Evolutionary conservation across 352 stramenopile species (phyloP), one percentile per base, ranked within the genome.

Genomic region (Globisporangium perplexum): DNA sequence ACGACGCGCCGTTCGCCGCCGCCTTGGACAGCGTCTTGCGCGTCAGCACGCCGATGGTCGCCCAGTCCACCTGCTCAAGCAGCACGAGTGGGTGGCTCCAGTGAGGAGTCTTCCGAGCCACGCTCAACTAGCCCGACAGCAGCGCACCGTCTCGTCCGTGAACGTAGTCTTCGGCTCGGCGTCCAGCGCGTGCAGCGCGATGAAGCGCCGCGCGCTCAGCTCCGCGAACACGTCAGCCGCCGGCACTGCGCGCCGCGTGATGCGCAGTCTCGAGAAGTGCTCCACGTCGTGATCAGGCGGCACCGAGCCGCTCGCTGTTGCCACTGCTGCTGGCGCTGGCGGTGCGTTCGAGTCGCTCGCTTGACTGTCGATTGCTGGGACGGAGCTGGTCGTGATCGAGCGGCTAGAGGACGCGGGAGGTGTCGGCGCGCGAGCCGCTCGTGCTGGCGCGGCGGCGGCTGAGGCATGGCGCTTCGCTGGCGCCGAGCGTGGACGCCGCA

Each of bases 21-120:
- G 79, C 69, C 48, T 89, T 88, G 33, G 81, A 87, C 42, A 86
- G 53, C 15, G 77, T 88, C 59, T 90, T 93, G 41, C 80, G 66
- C 28, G 69, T 70, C 30, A 91, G 53, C 18, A 90, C 83, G 26
- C 80, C 83, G 54, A 93, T 90, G 36, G 78, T 90, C 42, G 90
- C 80, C 83, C 83, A 93, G 52, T 93, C 83, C 7, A 78, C 50
- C 78, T 86, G 44, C 47, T 7, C 59, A 93, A 77, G 31, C 31
- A 36, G n/a, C n/a, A n/a, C n/a, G n/a, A n/a, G n/a, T n/a, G n/a
- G n/a, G n/a, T n/a, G n/a, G n/a, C n/a, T n/a, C n/a, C n/a, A n/a
- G n/a, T n/a, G n/a, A n/a, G n/a, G n/a, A n/a, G n/a, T n/a, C n/a
- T n/a, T n/a, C n/a, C n/a, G n/a, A n/a, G n/a, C n/a, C n/a, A n/a